Evolutionary conservation across 345 rosid species (phyloP), one percentile per base, ranked within the genome.

Genomic region (Theobroma cacao): DNA sequence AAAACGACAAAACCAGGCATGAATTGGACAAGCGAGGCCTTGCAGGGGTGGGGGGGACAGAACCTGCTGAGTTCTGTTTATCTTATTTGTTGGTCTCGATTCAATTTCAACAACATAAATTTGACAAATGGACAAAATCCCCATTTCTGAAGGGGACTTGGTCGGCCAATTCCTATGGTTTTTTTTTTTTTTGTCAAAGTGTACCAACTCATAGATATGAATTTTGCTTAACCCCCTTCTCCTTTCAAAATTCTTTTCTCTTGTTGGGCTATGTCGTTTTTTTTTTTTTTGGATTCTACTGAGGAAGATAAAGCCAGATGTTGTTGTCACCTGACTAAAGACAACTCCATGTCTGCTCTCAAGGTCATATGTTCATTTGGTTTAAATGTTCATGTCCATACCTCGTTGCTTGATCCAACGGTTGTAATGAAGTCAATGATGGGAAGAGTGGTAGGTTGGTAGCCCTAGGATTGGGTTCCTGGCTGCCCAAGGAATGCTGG

Each of bases 251-350:
- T 5, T 40, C 50, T 0, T 40, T 66, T 66, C 22, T 22, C 31
- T n/a, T 65, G 69, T 64, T 65, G 17, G 71, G 30, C 12, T 66
- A 10, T 11, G 71, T 17, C 11, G 4, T n/a, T 13, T 40, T 8
- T 41, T 41, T 41, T 8, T 8, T 41, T 41, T 40, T 40, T 22
- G 30, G 71, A 65, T 40, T 65, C 40, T 22, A 30, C 15, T 14
- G 7, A 65, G 7, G 48, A 24, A 41, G 31, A 41, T 14, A n/a
- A 36, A 8, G 15, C 40, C 15, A 63, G 22, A 43, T 24, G 26
- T 24, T 45, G 24, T 69, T 30, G 58, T 69, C 74, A 47, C 74
- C 56, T 69, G 74, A 69, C 40, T 22, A 41, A 67, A 41, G 72
- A 22, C 72, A 47, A 47, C 50, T 47, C 72, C 0, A 69, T 33